A percentile compares a stretch with the other conserved stretches of the same genome.
Conservation (phyloP, 208 protist genomes). For the Trypanosoma melophagium region DNA sequence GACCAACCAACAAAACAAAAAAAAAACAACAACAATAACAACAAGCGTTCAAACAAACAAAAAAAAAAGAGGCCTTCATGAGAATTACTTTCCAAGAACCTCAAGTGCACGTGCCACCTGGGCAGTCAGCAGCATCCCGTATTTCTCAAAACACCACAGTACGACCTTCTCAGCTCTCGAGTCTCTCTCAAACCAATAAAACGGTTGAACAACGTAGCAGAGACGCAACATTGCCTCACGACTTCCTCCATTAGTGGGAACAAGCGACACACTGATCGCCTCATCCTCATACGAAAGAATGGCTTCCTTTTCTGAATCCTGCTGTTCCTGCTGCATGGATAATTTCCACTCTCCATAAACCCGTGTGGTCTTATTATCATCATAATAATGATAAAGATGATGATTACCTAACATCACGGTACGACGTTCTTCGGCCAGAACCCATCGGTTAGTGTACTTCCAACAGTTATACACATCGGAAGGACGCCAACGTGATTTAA, state of each 20-base stretch:
- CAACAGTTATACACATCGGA: constrained; percentile 17
- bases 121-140: constrained; percentile 23
- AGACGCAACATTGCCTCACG: constrained; percentile 10
- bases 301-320: neutral
- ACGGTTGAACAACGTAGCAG: constrained; percentile 15
- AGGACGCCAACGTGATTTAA: constrained; percentile 11
- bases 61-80: neutral
- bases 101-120: constrained; percentile 13
- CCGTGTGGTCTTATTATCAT: neutral
- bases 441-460: neutral
- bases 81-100: neutral
- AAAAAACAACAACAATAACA: constrained; percentile 12
- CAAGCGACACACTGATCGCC: constrained; percentile 18
- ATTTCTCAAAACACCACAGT: constrained; percentile 27
- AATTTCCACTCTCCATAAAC: constrained; percentile 10
- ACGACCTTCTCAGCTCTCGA: constrained; percentile 6
- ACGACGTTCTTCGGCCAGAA: neutral
- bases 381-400: neutral
- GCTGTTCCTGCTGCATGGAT: neutral
- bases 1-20: neutral
- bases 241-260: neutral
- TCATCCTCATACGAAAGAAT: constrained; percentile 8
- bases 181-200: constrained; percentile 13
- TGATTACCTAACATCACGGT: neutral
- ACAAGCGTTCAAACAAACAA: constrained; percentile 1